phyloP scores from a whole-genome alignment of 129 eudicot genomes.

The Mikania micrantha region DNA sequence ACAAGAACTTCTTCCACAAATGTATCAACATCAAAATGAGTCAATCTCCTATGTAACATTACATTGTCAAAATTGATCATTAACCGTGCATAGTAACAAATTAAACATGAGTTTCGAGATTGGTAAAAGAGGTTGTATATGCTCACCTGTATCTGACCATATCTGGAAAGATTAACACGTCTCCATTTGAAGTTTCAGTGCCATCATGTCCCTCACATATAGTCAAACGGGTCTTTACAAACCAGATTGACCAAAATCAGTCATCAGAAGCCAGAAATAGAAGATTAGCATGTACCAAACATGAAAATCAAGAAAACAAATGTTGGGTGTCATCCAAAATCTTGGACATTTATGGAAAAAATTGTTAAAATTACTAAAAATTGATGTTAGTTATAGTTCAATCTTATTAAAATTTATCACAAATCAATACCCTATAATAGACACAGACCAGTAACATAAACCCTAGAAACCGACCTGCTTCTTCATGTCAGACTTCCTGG shows the following conservation, averaged over 20 bases:
- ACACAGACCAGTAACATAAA: constrained; percentile 3
- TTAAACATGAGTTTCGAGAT: background rate
- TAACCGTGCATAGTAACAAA: background rate
- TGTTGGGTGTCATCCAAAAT: background rate
- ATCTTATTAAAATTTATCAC: background rate
- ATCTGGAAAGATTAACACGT: constrained; percentile 93
- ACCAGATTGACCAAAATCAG: constrained; percentile 9
- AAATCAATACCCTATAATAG: background rate
- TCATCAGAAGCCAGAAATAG: constrained; percentile 13
- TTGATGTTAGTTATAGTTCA: background rate
- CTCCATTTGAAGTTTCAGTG: constrained; percentile 97
- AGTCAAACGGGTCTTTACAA: constrained; percentile 78
- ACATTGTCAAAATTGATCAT: background rate
- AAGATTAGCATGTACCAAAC: constrained; percentile 2
- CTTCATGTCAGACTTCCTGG: constrained; percentile 51
- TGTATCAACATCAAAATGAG: constrained; percentile 93
- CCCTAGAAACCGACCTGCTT: constrained; percentile 39
- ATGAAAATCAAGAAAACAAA: background rate
- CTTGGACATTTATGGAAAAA: background rate
- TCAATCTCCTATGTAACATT: constrained; percentile 65
- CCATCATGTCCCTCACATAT: constrained; percentile 99
- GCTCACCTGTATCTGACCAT: constrained; percentile 93
- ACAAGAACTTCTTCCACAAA: constrained; percentile 98
- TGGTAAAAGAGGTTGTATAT: background rate
- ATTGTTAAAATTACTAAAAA: background rate